Percentiles rank a stretch among this genome's conserved stretches.
These are phyloP conservation scores for Penicillium psychrosexuale DNA, from an alignment of 2,329 filamentous ascomycete species.

Conservation along the genomic window DNA sequence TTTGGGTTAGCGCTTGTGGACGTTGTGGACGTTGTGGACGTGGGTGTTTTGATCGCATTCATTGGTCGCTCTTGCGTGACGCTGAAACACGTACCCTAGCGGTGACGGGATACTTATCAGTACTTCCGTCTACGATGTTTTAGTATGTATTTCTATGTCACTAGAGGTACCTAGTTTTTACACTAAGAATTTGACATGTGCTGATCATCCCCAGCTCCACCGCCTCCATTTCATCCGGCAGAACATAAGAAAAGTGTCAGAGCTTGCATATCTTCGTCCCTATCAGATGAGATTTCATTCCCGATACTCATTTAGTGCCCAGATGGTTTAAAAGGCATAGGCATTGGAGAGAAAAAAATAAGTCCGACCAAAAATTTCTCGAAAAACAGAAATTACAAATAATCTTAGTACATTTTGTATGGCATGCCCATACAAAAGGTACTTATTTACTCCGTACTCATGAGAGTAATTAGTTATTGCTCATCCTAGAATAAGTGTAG, in stretches of 20 bases:
- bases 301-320: not conserved
- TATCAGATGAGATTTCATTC: not conserved
- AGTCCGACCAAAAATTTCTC: no score
- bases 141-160: not conserved
- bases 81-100: not conserved
- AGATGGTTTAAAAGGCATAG: not conserved
- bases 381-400: no score
- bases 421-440: no score
- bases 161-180: not conserved
- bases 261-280: not conserved
- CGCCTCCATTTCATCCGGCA: no score
- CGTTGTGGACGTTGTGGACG: not conserved
- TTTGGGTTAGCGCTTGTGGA: not conserved
- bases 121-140: not conserved
- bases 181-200: not conserved
- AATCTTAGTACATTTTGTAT: no score
- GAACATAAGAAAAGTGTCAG: no score
- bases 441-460: no score
- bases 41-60: not conserved
- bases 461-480: no score
- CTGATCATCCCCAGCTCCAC: not conserved
- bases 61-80: constrained; percentile 4
- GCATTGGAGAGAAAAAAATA: no score
- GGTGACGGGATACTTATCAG: not conserved
- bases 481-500: no score